Percentiles rank a stretch among this genome's conserved stretches.
Conservation (phyloP, 495 filamentous ascomycete genomes). For the Aspergillus heteromorphus region DNA sequence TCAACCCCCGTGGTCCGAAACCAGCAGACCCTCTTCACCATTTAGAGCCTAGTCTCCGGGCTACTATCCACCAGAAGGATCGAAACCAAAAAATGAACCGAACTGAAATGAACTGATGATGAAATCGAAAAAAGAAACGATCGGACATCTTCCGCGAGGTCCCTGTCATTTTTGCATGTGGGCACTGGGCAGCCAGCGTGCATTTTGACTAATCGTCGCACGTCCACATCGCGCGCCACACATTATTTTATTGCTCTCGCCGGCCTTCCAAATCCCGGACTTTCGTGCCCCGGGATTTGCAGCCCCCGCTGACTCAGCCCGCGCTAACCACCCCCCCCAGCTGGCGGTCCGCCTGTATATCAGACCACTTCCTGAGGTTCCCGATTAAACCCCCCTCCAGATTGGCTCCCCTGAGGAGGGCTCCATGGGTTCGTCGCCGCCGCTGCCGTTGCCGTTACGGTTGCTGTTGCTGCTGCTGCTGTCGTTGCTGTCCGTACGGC, state of each 20-base stretch:
- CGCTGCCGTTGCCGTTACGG: not conserved
- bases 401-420: not conserved
- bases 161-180: not conserved
- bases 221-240: slow-evolving; percentile 5
- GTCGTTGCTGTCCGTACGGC: not conserved
- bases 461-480: not conserved
- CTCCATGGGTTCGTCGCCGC: not conserved
- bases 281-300: slow-evolving; percentile 16
- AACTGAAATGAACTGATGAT: too few species aligned
- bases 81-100: too few species aligned
- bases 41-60: too few species aligned
- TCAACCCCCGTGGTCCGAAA: too few species aligned
- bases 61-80: too few species aligned
- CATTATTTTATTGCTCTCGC: not conserved
- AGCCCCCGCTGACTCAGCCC: slow-evolving; percentile 20
- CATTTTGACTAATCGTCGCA: slow-evolving; percentile 14
- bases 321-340: not conserved
- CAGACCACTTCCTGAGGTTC: slow-evolving; percentile 16
- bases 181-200: not conserved
- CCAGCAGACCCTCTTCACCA: too few species aligned
- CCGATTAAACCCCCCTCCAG: slow-evolving; percentile 2
- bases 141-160: not conserved
- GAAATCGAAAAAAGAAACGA: not conserved
- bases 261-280: slow-evolving; percentile 21
- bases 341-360: slow-evolving; percentile 12